These are phyloP conservation scores for Grosmannia clavigera DNA, from an alignment of 2,329 filamentous ascomycete genomes.

Conservation along the genomic window DNA sequence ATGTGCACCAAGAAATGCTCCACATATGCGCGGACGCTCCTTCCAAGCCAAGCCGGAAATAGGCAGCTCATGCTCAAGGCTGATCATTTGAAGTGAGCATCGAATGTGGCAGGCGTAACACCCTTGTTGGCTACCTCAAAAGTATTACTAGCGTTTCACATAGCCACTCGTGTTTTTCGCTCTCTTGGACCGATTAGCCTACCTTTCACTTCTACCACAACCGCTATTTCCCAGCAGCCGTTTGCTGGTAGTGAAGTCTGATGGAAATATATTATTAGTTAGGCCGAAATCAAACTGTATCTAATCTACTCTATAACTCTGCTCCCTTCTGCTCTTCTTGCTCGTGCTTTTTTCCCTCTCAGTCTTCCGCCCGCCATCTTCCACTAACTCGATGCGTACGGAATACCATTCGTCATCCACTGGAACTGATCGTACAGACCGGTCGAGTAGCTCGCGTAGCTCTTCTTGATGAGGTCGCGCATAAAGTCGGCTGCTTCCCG, in stretches of 20 bases:
- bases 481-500: conserved; percentile 92
- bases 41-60: neutral
- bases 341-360: neutral
- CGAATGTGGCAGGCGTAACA: neutral
- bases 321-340: neutral
- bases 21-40: neutral
- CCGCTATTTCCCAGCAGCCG: neutral
- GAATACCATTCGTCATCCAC: conserved; percentile 18
- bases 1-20: neutral
- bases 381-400: conserved; percentile 12
- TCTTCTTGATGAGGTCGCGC: conserved; percentile 78
- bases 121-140: neutral
- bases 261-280: neutral
- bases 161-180: too few species aligned
- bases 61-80: neutral
- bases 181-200: too few species aligned
- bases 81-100: neutral
- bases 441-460: conserved; percentile 80
- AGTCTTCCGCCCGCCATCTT: conserved; percentile 2
- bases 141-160: neutral
- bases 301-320: neutral
- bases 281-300: neutral
- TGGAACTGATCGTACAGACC: conserved; percentile 98
- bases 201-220: too few species aligned
- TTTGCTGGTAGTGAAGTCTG: neutral